phyloP scores from a whole-genome alignment of 306 rosid genomes.

The Glycine soja region DNA sequence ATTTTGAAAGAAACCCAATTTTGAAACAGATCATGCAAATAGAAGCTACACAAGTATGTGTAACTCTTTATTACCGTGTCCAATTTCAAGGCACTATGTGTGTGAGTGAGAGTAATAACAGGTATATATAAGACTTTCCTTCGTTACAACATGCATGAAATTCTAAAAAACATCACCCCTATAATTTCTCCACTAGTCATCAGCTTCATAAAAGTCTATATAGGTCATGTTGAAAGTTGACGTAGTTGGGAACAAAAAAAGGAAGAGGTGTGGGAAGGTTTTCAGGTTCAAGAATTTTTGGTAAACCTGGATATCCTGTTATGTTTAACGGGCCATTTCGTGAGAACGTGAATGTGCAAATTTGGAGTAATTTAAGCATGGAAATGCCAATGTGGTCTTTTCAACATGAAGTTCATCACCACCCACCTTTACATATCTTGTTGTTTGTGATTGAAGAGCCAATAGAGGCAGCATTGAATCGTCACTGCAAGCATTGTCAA shows the following conservation, averaged over 20 bases:
- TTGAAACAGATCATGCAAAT: slow-evolving; percentile 72
- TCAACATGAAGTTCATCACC: slow-evolving; percentile 78
- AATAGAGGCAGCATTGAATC: slow-evolving; percentile 52
- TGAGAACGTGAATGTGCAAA: slow-evolving; percentile 74
- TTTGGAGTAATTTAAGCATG: slow-evolving; percentile 51
- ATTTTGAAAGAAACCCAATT: slow-evolving; percentile 55
- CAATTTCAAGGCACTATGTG: slow-evolving; percentile 68
- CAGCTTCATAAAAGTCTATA: background rate
- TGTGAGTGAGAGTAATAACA: slow-evolving; percentile 44
- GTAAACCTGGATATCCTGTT: slow-evolving; percentile 73
- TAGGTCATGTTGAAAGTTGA: slow-evolving; percentile 67
- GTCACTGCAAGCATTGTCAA: slow-evolving; percentile 84
- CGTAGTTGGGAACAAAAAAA: slow-evolving; percentile 65
- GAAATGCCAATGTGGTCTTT: slow-evolving; percentile 83
- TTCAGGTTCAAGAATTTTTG: slow-evolving; percentile 85
- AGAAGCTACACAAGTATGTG: slow-evolving; percentile 47
- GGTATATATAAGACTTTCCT: slow-evolving; percentile 36
- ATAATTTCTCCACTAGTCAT: background rate
- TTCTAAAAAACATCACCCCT: background rate
- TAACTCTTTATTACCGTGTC: slow-evolving; percentile 52
- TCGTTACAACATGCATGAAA: slow-evolving; percentile 49
- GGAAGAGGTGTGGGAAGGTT: slow-evolving; percentile 80
- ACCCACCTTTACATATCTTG: slow-evolving; percentile 72
- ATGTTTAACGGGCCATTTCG: slow-evolving; percentile 67
- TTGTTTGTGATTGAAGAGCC: slow-evolving; percentile 77